A percentile compares a stretch with the other conserved stretches of the same genome.
Conservation (phyloP, 2,329 filamentous ascomycete genomes). For the Furcasterigmium furcatum region DNA sequence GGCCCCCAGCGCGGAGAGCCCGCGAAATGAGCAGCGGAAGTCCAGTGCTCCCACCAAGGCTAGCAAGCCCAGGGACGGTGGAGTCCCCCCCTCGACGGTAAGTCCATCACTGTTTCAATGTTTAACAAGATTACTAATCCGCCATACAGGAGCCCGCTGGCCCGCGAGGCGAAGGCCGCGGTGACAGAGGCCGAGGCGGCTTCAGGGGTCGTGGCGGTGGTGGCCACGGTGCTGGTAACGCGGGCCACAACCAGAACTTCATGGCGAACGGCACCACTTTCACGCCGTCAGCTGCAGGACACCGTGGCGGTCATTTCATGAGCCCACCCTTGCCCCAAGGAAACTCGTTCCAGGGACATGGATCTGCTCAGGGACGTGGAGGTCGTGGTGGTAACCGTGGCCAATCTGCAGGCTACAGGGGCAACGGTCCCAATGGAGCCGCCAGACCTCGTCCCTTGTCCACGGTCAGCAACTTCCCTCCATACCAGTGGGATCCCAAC, state of each 20-base stretch:
- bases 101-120: slow-evolving; percentile 23
- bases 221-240: slow-evolving; percentile 8
- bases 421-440: slow-evolving; percentile 10
- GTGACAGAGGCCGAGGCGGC: slow-evolving; percentile 38
- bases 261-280: slow-evolving; percentile 28
- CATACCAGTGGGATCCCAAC: background rate
- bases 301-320: slow-evolving; percentile 28
- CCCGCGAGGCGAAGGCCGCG: slow-evolving; percentile 29
- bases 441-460: slow-evolving; percentile 3
- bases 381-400: slow-evolving; percentile 9
- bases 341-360: slow-evolving; percentile 8
- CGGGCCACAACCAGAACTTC: slow-evolving; percentile 31
- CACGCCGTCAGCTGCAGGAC: slow-evolving; percentile 20
- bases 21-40: slow-evolving; percentile 45
- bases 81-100: slow-evolving; percentile 30
- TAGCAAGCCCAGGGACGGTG: slow-evolving; percentile 39
- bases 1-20: slow-evolving; percentile 38
- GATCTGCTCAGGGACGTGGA: slow-evolving; percentile 9
- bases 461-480: background rate
- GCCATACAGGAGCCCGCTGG: slow-evolving; percentile 20
- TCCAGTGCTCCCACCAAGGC: slow-evolving; percentile 20
- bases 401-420: slow-evolving; percentile 13
- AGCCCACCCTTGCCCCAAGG: slow-evolving; percentile 41
- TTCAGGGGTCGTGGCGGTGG: slow-evolving; percentile 40
- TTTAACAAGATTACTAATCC: too few relatives aligned